Percentiles rank a stretch among this genome's conserved stretches.
phyloP scores from a whole-genome alignment of 371 early-diverging fungal genomes.

The Dichotomocladium elegans region DNA sequence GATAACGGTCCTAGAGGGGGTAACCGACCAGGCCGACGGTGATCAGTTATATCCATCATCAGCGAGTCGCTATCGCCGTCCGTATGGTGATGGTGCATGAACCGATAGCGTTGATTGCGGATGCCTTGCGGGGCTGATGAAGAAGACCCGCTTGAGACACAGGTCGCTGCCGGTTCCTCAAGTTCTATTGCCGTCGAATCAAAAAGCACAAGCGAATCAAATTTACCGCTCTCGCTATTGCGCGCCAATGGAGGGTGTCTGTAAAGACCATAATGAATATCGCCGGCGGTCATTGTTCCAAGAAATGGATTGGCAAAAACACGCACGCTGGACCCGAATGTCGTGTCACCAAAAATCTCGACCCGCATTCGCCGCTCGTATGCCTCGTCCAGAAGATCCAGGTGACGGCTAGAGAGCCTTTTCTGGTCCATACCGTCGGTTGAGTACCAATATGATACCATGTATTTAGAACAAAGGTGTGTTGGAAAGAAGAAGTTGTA shows the following conservation, averaged over 20 bases:
- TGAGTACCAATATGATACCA: constrained; percentile 21
- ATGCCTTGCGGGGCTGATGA: too few species aligned
- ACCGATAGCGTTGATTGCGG: not conserved
- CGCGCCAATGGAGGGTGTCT: constrained; percentile 12
- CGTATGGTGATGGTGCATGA: not conserved
- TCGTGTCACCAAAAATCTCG: constrained; percentile 13
- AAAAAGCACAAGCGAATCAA: not conserved
- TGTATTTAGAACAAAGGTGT: not conserved
- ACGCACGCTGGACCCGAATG: constrained; percentile 9
- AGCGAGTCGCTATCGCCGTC: too few species aligned
- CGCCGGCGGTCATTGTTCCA: constrained; percentile 23
- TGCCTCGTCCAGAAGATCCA: constrained; percentile 14
- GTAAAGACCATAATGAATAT: constrained; percentile 26
- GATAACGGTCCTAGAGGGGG: too few species aligned
- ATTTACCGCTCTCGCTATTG: not conserved
- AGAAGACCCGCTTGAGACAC: too few species aligned
- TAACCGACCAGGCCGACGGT: too few species aligned
- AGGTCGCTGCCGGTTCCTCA: too few species aligned
- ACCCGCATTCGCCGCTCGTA: constrained; percentile 15
- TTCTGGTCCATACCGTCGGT: constrained; percentile 19
- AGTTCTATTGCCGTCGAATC: not conserved
- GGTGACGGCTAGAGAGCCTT: constrained; percentile 14
- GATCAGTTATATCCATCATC: too few species aligned
- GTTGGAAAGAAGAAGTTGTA: too few species aligned
- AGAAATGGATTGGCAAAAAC: constrained; percentile 16